Evolutionary conservation across 2,329 filamentous ascomycete genomes (phyloP), one percentile per base, ranked within the genome.

Genomic region (Venturia oleaginea): DNA sequence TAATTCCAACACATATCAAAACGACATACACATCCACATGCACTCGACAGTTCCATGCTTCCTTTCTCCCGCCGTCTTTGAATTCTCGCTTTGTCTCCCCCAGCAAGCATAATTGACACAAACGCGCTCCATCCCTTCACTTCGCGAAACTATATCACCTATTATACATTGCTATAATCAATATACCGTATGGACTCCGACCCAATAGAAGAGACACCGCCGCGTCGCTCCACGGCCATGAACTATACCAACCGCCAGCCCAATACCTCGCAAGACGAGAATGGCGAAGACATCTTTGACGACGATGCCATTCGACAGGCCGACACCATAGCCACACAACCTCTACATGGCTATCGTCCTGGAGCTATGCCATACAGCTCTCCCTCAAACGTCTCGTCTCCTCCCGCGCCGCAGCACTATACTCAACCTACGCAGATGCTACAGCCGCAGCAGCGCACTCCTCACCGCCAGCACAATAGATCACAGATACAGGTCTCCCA

Each of bases 351-450:
- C 13, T 66, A 79, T 4, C n/a, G 19, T 4, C 27, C 48, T 4
- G 63, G 55, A 32, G 60, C 59, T 24, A 57, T 55, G 46, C 62
- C 46, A n/a, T 51, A 55, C 24, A 55, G 73, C 69, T 62, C 22
- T n/a, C 37, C 48, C 15, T 27, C 46, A 30, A 48, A 34, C 34
- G 37, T 27, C 55, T 48, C 46, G 46, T 61, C 62, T 34, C 43
- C 48, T 61, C 62, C 65, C 30, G n/a, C 55, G 43, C 34, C 59
- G 40, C 59, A 63, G 27, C 59, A 63, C 48, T 68, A 72, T 43
- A 87, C 84, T 17, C 85, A 88, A 69, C 84, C 86, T 0, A 87
- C 83, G 13, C 85, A 87, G 69, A 76, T 85, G 40, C 74, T 87
- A 32, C 77, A 57, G 13, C 17, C 46, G 2, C 62, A 46, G 22